Evolutionary conservation across 2,329 filamentous ascomycete genomes (phyloP).

Genomic region (Fusarium floridanum): DNA sequence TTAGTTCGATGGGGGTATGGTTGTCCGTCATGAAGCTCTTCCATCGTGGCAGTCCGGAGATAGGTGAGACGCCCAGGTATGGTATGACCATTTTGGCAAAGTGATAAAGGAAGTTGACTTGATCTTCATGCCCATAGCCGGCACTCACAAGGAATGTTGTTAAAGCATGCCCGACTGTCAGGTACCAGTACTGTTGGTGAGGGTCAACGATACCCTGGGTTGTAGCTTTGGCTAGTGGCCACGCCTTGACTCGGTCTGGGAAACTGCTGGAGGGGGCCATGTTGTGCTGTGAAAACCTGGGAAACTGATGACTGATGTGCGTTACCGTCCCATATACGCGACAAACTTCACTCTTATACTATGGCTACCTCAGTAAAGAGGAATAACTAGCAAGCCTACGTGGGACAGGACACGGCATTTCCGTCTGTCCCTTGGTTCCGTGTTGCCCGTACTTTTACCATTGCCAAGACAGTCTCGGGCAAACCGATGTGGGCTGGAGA

Average conservation of each 20-base stretch:
- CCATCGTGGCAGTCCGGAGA: conserved; percentile 35
- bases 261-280: neutral
- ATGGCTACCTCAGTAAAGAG: neutral
- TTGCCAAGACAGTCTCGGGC: neutral
- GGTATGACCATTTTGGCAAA: conserved; percentile 7
- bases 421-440: neutral
- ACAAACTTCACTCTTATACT: neutral
- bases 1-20: conserved; percentile 53
- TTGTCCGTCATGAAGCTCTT: conserved; percentile 58
- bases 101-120: conserved; percentile 1
- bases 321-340: neutral
- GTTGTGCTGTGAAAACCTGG: neutral
- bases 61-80: neutral
- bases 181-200: conserved; percentile 11
- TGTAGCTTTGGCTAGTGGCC: neutral
- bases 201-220: neutral
- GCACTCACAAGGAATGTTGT: neutral
- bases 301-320: neutral
- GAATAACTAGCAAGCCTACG: neutral
- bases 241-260: neutral
- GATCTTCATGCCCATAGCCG: neutral
- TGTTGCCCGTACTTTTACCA: neutral
- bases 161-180: neutral
- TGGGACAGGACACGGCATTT: neutral
- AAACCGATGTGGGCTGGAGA: neutral